phyloP scores from a whole-genome alignment of 495 filamentous ascomycete genomes.

The Talaromyces trachyspermus region DNA sequence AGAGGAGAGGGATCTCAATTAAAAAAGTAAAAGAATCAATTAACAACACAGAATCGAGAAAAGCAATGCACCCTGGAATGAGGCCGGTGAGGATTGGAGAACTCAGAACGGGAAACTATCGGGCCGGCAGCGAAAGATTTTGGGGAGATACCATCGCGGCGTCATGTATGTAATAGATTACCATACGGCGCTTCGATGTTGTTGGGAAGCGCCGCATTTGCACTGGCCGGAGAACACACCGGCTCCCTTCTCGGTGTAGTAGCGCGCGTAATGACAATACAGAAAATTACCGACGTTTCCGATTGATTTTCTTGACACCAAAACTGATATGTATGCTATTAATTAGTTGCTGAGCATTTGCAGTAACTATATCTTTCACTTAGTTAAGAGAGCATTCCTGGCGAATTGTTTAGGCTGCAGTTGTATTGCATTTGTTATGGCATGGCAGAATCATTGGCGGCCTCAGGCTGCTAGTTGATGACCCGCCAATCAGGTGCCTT shows the following conservation, averaged over 20 bases:
- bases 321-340: too few relatives aligned
- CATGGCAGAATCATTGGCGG: too few relatives aligned
- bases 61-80: slow-evolving; percentile 7
- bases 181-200: background rate
- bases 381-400: too few relatives aligned
- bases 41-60: slow-evolving; percentile 12
- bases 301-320: too few relatives aligned
- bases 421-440: too few relatives aligned
- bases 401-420: too few relatives aligned
- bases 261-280: slow-evolving; percentile 3
- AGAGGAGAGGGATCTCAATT: slow-evolving; percentile 12
- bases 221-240: background rate
- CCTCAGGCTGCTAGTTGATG: background rate
- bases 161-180: background rate
- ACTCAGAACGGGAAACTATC: slow-evolving; percentile 9
- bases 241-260: slow-evolving; percentile 3
- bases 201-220: too few relatives aligned
- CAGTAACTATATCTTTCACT: too few relatives aligned
- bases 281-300: background rate
- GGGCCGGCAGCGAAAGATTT: slow-evolving; percentile 6
- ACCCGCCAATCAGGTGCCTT: slow-evolving; percentile 1
- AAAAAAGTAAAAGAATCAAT: slow-evolving; percentile 26
- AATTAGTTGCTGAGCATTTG: too few relatives aligned
- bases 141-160: too few relatives aligned
- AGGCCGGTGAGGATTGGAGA: slow-evolving; percentile 2